Evolutionary conservation across 106 monocot species (phyloP).

Genomic region (Triglochin maritima): DNA sequence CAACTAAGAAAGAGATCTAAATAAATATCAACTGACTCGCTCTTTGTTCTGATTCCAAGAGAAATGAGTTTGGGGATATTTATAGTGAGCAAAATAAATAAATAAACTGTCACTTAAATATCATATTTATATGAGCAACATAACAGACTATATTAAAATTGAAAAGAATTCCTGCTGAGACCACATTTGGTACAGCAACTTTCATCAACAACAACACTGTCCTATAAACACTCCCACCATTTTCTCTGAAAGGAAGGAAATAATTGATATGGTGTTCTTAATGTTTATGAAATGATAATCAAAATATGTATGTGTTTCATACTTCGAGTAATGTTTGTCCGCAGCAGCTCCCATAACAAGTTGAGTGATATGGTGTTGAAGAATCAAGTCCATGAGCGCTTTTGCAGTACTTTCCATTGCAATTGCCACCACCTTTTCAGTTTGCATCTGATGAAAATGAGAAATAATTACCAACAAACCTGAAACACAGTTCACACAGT

Average conservation of each 20-base stretch:
- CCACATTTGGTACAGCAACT: slow-evolving; percentile 19
- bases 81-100: too few species aligned
- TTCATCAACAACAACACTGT: slow-evolving; percentile 31
- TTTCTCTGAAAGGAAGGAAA: too few species aligned
- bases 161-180: too few species aligned
- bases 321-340: slow-evolving; percentile 5
- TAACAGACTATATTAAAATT: slow-evolving; percentile 30
- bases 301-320: background rate
- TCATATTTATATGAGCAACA: slow-evolving; percentile 36
- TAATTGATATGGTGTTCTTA: background rate
- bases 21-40: too few species aligned
- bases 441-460: background rate
- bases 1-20: too few species aligned
- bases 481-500: too few species aligned
- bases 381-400: background rate
- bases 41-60: too few species aligned
- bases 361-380: background rate
- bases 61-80: too few species aligned
- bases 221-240: slow-evolving; percentile 7
- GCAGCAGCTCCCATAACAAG: slow-evolving; percentile 7
- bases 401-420: background rate
- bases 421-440: slow-evolving; percentile 2
- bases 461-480: background rate
- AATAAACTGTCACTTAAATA: slow-evolving; percentile 22
- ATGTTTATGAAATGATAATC: background rate